phyloP scores from a whole-genome alignment of 345 rosid genomes.

The Ailanthus altissimus region DNA sequence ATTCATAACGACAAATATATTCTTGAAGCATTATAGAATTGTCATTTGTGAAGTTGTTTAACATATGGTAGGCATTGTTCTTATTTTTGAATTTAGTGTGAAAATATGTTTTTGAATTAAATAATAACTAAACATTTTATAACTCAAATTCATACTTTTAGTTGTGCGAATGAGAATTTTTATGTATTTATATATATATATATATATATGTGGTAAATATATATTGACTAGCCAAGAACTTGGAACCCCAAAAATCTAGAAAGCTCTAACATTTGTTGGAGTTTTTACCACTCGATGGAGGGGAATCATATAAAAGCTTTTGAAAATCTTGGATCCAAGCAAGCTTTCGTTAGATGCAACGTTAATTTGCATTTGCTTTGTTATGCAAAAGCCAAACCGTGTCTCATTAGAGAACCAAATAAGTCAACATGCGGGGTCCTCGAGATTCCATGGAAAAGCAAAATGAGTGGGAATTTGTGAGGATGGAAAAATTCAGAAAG shows the following conservation, averaged over 20 bases:
- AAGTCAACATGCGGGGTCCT: slow-evolving; percentile 30
- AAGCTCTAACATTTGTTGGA: slow-evolving; percentile 3
- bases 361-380: background rate
- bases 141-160: no score
- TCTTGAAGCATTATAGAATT: no score
- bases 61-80: no score
- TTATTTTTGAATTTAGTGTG: no score
- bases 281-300: background rate
- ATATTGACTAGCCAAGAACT: background rate
- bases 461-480: no score
- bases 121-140: no score
- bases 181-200: no score
- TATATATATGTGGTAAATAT: no score
- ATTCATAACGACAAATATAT: no score
- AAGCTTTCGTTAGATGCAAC: background rate
- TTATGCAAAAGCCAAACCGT: slow-evolving; percentile 43
- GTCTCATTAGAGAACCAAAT: slow-evolving; percentile 36
- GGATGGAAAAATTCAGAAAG: background rate
- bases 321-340: background rate
- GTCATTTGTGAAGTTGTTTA: no score
- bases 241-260: background rate
- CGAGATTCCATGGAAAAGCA: slow-evolving; percentile 28
- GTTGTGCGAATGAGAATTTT: no score
- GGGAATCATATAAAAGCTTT: background rate
- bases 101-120: no score